Evolutionary conservation across 129 eudicot genomes (phyloP), one percentile per base, ranked within the genome.

Genomic region (Escallonia herrerae): DNA sequence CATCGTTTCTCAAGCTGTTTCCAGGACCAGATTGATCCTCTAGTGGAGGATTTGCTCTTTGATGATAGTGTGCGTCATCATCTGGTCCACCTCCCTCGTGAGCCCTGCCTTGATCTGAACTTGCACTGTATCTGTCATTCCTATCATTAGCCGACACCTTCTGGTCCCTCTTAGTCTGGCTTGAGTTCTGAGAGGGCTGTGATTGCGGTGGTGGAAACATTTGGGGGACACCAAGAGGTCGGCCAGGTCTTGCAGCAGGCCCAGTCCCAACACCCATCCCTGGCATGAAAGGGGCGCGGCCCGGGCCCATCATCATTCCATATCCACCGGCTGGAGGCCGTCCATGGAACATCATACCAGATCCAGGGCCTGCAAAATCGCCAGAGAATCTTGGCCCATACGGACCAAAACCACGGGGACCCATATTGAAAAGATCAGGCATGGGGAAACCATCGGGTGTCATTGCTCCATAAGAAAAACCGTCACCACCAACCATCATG

Each of bases 221-320:
- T 0, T 87, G 86, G 13, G 86, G 79, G 66, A 65, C 66, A 7
- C 83, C 86, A 62, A 75, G 81, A 33, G 85, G 86, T 13, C 86
- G 75, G 9, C 84, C 79, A n/a, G 70, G 65, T 69, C 90, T 74
- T 62, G 67, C 72, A 49, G 69, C 65, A 3, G 69, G 71, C 57
- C 82, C 81, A 4, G 74, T 74, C 1, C 89, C 89, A n/a, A 55
- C 71, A 38, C 78, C 83, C 78, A 72, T 73, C 62, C 79, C 79
- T 1, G 68, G 73, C 79, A 84, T 78, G 77, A 85, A 81, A 61
- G 91, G 91, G n/a, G 77, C 73, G 54, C 91, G 67, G 0, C 69
- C 86, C 74, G 87, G 98, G 14, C 95, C 95, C 85, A 91, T 85
- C 95, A 86, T 83, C 97, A 85, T 91, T 79, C 96, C 96, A 68